Percentiles rank a stretch among this genome's conserved stretches.
These are phyloP conservation scores for Leccinum disarticulatum DNA, from an alignment of 768 basidiomycete genomes.

Conservation along the genomic window DNA sequence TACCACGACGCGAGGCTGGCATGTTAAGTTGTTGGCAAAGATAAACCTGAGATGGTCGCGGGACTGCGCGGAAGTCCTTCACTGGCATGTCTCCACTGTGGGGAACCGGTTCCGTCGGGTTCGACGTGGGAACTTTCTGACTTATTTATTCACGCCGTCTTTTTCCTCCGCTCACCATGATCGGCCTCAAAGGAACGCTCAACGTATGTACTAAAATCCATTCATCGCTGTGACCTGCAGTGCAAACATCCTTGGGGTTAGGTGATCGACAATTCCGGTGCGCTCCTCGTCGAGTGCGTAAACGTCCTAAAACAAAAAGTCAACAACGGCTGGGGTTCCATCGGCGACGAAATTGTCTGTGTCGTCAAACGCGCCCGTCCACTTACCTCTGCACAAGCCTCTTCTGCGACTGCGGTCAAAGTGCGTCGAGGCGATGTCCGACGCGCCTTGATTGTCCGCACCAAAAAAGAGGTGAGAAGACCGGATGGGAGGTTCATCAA, in stretches of 20 bases:
- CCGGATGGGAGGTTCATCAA: slow-evolving; percentile 86
- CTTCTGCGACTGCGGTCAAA: slow-evolving; percentile 80
- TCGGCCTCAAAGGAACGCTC: slow-evolving; percentile 90
- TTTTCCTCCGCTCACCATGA: slow-evolving; percentile 50
- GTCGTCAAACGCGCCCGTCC: slow-evolving; percentile 92
- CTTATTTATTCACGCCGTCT: slow-evolving; percentile 11
- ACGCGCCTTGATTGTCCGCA: slow-evolving; percentile 93
- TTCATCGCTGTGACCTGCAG: background rate
- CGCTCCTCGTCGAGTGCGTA: slow-evolving; percentile 91
- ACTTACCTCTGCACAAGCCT: slow-evolving; percentile 61
- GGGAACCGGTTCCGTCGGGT: background rate
- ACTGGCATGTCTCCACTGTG: background rate
- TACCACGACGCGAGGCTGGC: slow-evolving; percentile 75
- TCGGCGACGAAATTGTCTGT: slow-evolving; percentile 95
- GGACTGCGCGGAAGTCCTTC: background rate
- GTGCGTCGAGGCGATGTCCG: slow-evolving; percentile 92
- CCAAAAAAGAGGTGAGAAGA: slow-evolving; percentile 79
- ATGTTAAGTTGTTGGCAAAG: slow-evolving; percentile 35
- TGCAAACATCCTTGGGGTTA: slow-evolving; percentile 28
- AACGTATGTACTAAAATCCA: slow-evolving; percentile 53
- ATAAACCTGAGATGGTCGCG: background rate
- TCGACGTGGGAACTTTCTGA: slow-evolving; percentile 27
- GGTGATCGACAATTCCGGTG: slow-evolving; percentile 98
- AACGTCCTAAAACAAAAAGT: slow-evolving; percentile 96
- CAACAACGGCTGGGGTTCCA: slow-evolving; percentile 89